phyloP scores from a whole-genome alignment of 441 rosid genomes.

The Arabidopsis lyrata region DNA sequence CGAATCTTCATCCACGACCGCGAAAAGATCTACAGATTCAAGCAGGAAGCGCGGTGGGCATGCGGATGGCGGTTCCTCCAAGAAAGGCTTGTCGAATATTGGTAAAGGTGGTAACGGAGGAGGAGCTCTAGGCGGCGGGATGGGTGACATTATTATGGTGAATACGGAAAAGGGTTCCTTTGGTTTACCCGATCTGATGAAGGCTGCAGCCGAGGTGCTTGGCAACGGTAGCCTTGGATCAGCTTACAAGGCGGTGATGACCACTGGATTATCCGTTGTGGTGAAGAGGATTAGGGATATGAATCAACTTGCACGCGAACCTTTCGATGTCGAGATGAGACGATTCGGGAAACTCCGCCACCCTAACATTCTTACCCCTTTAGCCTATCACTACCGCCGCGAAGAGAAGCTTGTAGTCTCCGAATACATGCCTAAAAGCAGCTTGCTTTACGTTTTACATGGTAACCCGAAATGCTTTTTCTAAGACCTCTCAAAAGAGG shows the following conservation, averaged over 20 bases:
- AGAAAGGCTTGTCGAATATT: slow-evolving; percentile 32
- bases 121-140: slow-evolving; percentile 38
- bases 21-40: slow-evolving; percentile 21
- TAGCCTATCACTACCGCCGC: slow-evolving; percentile 79
- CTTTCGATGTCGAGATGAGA: slow-evolving; percentile 73
- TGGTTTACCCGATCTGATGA: slow-evolving; percentile 85
- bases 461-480: slow-evolving; percentile 49
- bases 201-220: slow-evolving; percentile 88
- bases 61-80: slow-evolving; percentile 28
- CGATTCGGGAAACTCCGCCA: slow-evolving; percentile 65
- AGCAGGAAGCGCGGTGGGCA: slow-evolving; percentile 30
- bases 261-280: slow-evolving; percentile 71
- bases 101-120: slow-evolving; percentile 37
- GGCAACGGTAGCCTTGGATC: slow-evolving; percentile 92
- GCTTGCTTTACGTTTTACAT: slow-evolving; percentile 73
- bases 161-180: slow-evolving; percentile 72
- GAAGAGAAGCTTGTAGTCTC: slow-evolving; percentile 88
- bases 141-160: slow-evolving; percentile 69
- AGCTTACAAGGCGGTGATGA: slow-evolving; percentile 80
- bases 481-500: not conserved
- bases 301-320: slow-evolving; percentile 64
- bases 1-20: slow-evolving; percentile 39
- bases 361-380: slow-evolving; percentile 69
- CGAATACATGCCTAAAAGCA: slow-evolving; percentile 80
- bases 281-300: slow-evolving; percentile 89